Percentiles rank a stretch among this genome's conserved stretches.
Evolutionary conservation across 208 protist species (phyloP).

Genomic region (Acanthamoeba healyi): DNA sequence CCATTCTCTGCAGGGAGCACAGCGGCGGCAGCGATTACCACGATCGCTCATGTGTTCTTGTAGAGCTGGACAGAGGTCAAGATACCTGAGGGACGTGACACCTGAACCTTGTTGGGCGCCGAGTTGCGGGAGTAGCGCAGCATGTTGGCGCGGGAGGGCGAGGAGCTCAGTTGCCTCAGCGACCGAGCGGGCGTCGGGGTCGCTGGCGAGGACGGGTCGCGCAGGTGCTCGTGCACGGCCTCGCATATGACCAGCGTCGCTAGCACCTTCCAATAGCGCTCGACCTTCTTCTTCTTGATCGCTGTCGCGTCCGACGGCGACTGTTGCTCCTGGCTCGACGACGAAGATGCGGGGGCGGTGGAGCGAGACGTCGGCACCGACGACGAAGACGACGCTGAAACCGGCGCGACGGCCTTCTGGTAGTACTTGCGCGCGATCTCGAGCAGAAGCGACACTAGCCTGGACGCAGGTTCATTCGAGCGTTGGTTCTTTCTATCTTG

Average conservation of each 20-base stretch:
- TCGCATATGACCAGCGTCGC: conserved; percentile 44
- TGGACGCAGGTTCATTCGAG: not conserved
- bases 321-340: not conserved
- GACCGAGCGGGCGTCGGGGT: not conserved
- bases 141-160: not conserved
- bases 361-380: not conserved
- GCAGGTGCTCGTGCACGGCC: conserved; percentile 8
- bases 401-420: conserved; percentile 4
- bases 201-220: not conserved
- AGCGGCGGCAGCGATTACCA: not conserved
- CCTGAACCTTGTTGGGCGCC: not conserved
- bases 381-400: not conserved
- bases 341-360: too few relatives aligned
- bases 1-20: not conserved
- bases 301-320: not conserved
- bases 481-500: not conserved
- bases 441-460: not conserved
- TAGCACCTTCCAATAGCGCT: conserved; percentile 27
- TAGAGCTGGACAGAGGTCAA: not conserved
- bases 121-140: conserved; percentile 1
- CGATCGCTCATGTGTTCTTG: too few relatives aligned
- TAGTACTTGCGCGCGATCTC: not conserved
- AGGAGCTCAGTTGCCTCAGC: not conserved
- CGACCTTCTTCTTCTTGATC: not conserved
- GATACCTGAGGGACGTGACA: not conserved